Conservation (phyloP, 306 rosid genomes). For the Trichosanthes truncata region DNA sequence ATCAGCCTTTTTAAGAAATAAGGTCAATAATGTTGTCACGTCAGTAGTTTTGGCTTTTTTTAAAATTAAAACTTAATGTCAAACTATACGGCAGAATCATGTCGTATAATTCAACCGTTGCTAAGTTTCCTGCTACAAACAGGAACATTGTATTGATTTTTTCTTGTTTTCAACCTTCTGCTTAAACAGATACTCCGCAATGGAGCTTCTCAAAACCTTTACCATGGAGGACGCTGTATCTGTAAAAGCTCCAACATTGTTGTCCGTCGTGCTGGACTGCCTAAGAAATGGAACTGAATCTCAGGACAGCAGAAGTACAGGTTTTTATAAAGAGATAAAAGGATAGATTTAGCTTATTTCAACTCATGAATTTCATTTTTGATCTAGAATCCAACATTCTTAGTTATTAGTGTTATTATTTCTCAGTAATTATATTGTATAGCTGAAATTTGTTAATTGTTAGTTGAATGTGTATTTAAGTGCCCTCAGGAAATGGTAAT, state of each 20-base stretch:
- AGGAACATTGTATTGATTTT: background rate
- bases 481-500: background rate
- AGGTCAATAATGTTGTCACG: background rate
- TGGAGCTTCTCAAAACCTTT: background rate
- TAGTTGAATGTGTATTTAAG: background rate
- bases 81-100: background rate
- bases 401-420: background rate
- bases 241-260: background rate
- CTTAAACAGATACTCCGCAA: background rate
- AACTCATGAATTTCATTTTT: background rate
- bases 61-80: background rate
- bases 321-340: background rate
- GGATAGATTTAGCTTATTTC: background rate
- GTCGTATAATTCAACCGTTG: background rate
- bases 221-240: background rate
- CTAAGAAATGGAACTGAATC: background rate
- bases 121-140: background rate
- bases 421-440: background rate
- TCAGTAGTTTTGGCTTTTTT: background rate
- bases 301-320: background rate
- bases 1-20: background rate
- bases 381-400: background rate
- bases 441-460: background rate
- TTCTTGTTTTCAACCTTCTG: background rate
- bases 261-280: background rate